Conservation (phyloP, 2,329 filamentous ascomycete genomes). For the Gaeumannomyces sp. region DNA sequence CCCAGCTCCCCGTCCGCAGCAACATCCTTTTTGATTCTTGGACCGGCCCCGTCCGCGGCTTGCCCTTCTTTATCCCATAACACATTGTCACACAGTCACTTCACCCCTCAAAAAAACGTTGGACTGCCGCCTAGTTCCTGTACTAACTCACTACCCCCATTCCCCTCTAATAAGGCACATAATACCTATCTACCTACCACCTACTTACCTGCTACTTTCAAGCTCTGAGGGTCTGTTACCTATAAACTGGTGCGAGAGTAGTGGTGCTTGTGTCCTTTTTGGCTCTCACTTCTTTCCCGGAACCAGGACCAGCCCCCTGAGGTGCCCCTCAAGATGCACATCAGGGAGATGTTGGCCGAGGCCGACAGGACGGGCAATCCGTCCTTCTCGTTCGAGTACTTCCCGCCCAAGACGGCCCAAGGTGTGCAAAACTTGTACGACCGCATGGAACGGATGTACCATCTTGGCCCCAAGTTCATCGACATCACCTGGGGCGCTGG, state of each 20-base stretch:
- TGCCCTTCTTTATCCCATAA: background rate
- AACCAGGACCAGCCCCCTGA: background rate
- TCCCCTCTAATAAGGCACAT: background rate
- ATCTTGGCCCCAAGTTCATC: slow-evolving; percentile 88
- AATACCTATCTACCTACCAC: background rate
- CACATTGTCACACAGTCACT: background rate
- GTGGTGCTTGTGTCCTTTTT: background rate
- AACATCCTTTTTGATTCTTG: background rate
- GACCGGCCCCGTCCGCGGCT: background rate
- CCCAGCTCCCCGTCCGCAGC: no score
- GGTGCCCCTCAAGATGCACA: slow-evolving; percentile 65
- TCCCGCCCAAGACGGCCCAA: slow-evolving; percentile 94
- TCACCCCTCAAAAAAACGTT: background rate
- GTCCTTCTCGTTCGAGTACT: slow-evolving; percentile 99
- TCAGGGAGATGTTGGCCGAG: slow-evolving; percentile 83
- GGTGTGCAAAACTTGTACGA: slow-evolving; percentile 99
- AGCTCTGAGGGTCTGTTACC: background rate
- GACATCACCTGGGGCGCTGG: slow-evolving; percentile 98
- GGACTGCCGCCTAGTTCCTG: background rate
- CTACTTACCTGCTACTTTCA: background rate
- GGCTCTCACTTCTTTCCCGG: background rate
- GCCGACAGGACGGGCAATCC: slow-evolving; percentile 72
- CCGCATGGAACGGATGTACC: slow-evolving; percentile 98
- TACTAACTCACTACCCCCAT: background rate
- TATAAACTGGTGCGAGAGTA: background rate